A percentile compares a stretch with the other conserved stretches of the same genome.
Conservation (phyloP, 495 filamentous ascomycete species). For the Sordaria brevicollis region DNA sequence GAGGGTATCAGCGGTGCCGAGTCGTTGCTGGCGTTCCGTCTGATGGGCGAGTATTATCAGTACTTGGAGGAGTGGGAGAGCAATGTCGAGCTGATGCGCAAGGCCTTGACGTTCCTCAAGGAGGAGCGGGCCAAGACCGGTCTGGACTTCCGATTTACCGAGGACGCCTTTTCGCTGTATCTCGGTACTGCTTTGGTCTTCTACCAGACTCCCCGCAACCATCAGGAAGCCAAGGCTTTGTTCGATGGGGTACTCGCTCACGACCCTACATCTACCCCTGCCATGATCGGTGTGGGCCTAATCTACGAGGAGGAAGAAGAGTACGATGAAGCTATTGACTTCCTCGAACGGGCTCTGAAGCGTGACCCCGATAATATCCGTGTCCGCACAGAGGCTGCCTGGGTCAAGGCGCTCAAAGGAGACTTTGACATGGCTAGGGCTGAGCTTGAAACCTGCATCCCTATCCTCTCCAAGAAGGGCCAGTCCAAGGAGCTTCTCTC, state of each 20-base stretch:
- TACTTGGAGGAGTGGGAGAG: constrained; percentile 79
- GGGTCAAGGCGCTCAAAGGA: constrained; percentile 79
- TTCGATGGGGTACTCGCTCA: constrained; percentile 71
- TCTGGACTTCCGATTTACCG: constrained; percentile 51
- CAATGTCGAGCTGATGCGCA: constrained; percentile 66
- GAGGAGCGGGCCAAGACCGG: constrained; percentile 55
- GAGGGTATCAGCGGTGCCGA: constrained; percentile 67
- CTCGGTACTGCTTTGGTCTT: constrained; percentile 76
- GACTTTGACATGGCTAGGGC: constrained; percentile 51
- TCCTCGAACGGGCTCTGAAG: constrained; percentile 61
- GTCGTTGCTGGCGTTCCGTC: constrained; percentile 72
- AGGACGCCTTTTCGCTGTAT: constrained; percentile 61
- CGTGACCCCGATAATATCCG: constrained; percentile 62
- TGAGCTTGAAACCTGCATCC: constrained; percentile 61
- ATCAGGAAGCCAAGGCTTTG: constrained; percentile 70
- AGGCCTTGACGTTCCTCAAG: constrained; percentile 51
- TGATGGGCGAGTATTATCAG: constrained; percentile 78
- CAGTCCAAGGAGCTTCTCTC: constrained; percentile 60
- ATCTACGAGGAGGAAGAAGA: constrained; percentile 90
- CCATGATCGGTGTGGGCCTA: constrained; percentile 79
- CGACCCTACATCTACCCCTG: constrained; percentile 61
- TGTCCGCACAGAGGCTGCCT: constrained; percentile 73
- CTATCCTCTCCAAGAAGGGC: constrained; percentile 38
- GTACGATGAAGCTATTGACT: constrained; percentile 65
- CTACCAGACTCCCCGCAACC: constrained; percentile 81